Conservation (phyloP, 177 flowering plant genomes). For the Vitis hybrid region DNA sequence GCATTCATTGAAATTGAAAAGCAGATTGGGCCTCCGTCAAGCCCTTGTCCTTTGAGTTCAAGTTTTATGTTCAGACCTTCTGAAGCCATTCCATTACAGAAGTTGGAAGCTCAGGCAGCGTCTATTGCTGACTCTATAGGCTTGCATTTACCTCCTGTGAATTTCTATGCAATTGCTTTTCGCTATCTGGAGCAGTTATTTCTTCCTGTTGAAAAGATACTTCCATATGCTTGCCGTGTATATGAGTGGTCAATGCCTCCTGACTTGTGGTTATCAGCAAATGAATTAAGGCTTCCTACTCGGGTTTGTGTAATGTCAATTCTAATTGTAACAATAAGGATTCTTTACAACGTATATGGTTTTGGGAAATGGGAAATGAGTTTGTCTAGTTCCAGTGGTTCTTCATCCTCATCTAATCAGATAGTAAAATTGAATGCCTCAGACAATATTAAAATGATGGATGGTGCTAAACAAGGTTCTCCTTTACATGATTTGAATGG, state of each 20-base stretch:
- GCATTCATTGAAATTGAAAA: slow-evolving; percentile 68
- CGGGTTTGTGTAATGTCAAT: slow-evolving; percentile 85
- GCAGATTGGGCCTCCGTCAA: slow-evolving; percentile 41
- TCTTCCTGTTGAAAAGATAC: slow-evolving; percentile 61
- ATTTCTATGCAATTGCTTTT: slow-evolving; percentile 59
- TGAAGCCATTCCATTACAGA: slow-evolving; percentile 41
- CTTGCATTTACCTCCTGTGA: slow-evolving; percentile 79
- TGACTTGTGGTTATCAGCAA: slow-evolving; percentile 67
- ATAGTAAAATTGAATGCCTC: slow-evolving; percentile 7
- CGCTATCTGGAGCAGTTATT: slow-evolving; percentile 61
- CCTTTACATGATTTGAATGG: slow-evolving; percentile 10
- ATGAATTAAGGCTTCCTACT: slow-evolving; percentile 60
- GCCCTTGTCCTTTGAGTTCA: slow-evolving; percentile 57
- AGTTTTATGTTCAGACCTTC: slow-evolving; percentile 72
- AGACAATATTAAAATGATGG: neutral
- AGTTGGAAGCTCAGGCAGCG: slow-evolving; percentile 70
- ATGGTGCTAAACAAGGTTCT: slow-evolving; percentile 5
- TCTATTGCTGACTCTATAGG: slow-evolving; percentile 59
- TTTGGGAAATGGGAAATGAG: slow-evolving; percentile 80
- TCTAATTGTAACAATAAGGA: slow-evolving; percentile 69
- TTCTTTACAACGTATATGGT: slow-evolving; percentile 72
- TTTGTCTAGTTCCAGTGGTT: slow-evolving; percentile 25
- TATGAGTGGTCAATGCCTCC: slow-evolving; percentile 89
- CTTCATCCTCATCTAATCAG: slow-evolving; percentile 10
- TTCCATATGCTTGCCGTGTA: slow-evolving; percentile 58